phyloP scores from a whole-genome alignment of 2,329 filamentous ascomycete species.

The Cercospora sesami region DNA sequence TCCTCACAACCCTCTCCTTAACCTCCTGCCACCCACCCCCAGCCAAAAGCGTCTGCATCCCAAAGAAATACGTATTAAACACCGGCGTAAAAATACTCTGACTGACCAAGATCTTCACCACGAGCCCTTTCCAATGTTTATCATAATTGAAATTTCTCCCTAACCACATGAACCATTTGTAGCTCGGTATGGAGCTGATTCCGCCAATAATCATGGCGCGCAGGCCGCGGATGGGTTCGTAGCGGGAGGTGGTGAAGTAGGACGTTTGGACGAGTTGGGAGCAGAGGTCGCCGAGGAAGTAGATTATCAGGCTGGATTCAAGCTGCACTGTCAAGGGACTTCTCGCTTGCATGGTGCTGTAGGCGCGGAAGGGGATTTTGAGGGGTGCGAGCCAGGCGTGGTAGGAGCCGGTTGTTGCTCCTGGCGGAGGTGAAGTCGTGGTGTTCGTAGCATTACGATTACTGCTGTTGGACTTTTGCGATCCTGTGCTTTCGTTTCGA shows the following conservation, averaged over 20 bases:
- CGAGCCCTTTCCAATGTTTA: conserved; percentile 68
- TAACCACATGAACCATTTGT: conserved; percentile 81
- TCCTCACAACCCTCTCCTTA: conserved; percentile 68
- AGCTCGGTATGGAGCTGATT: conserved; percentile 72
- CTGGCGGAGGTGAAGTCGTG: conserved; percentile 14
- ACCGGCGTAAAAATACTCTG: conserved; percentile 76
- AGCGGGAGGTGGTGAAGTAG: conserved; percentile 45
- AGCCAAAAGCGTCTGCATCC: conserved; percentile 50
- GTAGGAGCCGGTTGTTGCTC: conserved; percentile 39
- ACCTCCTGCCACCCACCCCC: conserved; percentile 66
- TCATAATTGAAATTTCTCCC: conserved; percentile 80
- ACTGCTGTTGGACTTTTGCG: conserved; percentile 23
- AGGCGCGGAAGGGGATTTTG: conserved; percentile 53
- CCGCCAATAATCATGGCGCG: conserved; percentile 74
- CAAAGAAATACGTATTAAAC: conserved; percentile 56
- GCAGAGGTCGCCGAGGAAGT: conserved; percentile 72
- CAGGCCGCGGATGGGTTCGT: conserved; percentile 68
- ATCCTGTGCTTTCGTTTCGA: conserved; percentile 23
- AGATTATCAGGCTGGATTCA: conserved; percentile 72
- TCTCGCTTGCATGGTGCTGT: conserved; percentile 68
- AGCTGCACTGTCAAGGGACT: conserved; percentile 80
- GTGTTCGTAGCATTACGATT: conserved; percentile 11
- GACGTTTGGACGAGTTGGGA: conserved; percentile 64
- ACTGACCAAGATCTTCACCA: conserved; percentile 76
- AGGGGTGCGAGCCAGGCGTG: conserved; percentile 52